phyloP scores from a whole-genome alignment of 768 basidiomycete genomes.

The Scleroderma bovista region DNA sequence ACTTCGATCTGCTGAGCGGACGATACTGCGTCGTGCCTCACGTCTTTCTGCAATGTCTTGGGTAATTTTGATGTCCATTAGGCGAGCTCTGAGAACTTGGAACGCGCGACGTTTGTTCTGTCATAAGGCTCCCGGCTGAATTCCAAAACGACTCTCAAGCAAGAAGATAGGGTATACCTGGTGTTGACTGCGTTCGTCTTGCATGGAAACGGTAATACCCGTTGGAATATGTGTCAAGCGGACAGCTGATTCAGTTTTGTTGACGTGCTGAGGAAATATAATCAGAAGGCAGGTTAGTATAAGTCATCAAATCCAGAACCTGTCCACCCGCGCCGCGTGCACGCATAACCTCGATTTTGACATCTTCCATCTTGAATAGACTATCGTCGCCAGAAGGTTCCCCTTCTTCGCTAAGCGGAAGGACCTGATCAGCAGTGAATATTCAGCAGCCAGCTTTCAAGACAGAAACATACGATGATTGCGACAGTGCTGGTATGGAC shows the following conservation, averaged over 20 bases:
- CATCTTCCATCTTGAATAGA: slow-evolving; percentile 78
- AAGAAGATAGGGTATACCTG: slow-evolving; percentile 45
- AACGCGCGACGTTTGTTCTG: slow-evolving; percentile 94
- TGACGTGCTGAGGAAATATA: slow-evolving; percentile 68
- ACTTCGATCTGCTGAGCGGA: slow-evolving; percentile 79
- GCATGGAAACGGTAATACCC: slow-evolving; percentile 95
- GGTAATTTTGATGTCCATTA: slow-evolving; percentile 75
- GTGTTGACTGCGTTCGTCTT: slow-evolving; percentile 95
- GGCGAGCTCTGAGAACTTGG: slow-evolving; percentile 78
- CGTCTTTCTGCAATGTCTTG: slow-evolving; percentile 68
- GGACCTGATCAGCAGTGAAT: slow-evolving; percentile 47
- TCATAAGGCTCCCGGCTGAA: not conserved
- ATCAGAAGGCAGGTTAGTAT: not conserved
- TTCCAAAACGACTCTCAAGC: not conserved
- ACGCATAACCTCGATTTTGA: slow-evolving; percentile 92
- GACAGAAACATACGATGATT: slow-evolving; percentile 56
- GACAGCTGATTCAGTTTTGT: slow-evolving; percentile 97
- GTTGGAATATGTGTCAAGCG: slow-evolving; percentile 89
- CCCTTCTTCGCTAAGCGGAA: slow-evolving; percentile 71
- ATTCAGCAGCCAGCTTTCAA: too few relatives aligned
- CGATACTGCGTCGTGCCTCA: slow-evolving; percentile 62
- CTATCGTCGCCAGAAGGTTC: slow-evolving; percentile 49
- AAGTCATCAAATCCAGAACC: slow-evolving; percentile 35
- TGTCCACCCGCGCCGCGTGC: slow-evolving; percentile 96
- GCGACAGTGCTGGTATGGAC: slow-evolving; percentile 91